Evolutionary conservation across 208 protist genomes (phyloP).

Genomic region (Trypanosoma cruzi): DNA sequence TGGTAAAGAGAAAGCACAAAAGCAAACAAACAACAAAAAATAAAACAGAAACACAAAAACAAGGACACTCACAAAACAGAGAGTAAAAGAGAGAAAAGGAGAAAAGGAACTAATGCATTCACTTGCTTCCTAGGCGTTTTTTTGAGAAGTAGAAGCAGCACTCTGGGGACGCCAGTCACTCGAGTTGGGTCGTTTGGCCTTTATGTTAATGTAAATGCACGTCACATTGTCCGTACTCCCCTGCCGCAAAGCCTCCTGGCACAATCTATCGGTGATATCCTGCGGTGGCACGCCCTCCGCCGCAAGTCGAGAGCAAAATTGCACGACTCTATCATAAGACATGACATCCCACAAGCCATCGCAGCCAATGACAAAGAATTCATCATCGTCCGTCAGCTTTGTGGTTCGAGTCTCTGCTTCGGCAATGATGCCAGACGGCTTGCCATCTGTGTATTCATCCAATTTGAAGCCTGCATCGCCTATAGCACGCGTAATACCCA

Average conservation of each 20-base stretch:
- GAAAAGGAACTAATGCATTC: constrained; percentile 24
- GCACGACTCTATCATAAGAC: constrained; percentile 88
- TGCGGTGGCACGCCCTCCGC: constrained; percentile 50
- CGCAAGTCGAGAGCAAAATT: constrained; percentile 73
- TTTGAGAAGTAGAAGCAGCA: constrained; percentile 26
- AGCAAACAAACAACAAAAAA: constrained; percentile 8
- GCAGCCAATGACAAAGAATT: constrained; percentile 93
- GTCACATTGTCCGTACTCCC: constrained; percentile 87
- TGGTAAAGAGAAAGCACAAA: too few species aligned
- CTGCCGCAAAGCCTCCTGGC: constrained; percentile 58
- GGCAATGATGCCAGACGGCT: constrained; percentile 79
- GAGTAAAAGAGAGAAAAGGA: constrained; percentile 26
- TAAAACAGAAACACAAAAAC: constrained; percentile 2
- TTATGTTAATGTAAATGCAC: constrained; percentile 61
- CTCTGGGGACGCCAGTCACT: constrained; percentile 23
- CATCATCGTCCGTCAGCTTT: constrained; percentile 76
- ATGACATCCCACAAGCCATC: constrained; percentile 96
- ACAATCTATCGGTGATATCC: constrained; percentile 62
- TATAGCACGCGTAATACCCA: constrained; percentile 94
- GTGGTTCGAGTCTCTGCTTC: constrained; percentile 67
- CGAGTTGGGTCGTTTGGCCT: constrained; percentile 21
- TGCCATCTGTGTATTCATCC: constrained; percentile 79
- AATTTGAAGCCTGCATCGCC: constrained; percentile 95
- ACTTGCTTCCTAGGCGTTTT: constrained; percentile 18
- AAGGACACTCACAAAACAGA: background rate